Percentiles rank a stretch among this genome's conserved stretches.
Evolutionary conservation across 352 stramenopile genomes (phyloP).

Genomic region (Phytophthora fragariaefolia): DNA sequence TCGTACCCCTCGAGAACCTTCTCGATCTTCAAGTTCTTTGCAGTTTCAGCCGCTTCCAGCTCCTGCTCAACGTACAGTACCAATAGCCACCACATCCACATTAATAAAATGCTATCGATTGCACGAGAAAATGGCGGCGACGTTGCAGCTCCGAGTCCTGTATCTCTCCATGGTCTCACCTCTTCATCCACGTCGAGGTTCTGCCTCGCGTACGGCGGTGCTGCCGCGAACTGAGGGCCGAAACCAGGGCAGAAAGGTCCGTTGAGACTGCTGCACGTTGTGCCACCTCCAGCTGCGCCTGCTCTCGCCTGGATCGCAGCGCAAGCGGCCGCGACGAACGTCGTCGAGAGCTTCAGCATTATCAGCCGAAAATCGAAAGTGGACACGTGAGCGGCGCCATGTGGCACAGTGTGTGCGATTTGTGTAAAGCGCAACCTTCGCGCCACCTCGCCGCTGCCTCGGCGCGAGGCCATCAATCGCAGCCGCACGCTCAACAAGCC

Average conservation of each 20-base stretch:
- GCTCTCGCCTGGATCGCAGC: constrained; percentile 3
- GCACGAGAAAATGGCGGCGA: not conserved
- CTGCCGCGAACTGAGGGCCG: constrained; percentile 31
- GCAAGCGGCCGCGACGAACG: constrained; percentile 11
- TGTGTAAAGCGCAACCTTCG: constrained; percentile 14
- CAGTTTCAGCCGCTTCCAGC: constrained; percentile 28
- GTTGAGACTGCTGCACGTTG: constrained; percentile 70
- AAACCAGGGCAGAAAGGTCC: constrained; percentile 61
- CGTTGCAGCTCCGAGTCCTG: not conserved
- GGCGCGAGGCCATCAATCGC: constrained; percentile 36
- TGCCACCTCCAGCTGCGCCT: not conserved
- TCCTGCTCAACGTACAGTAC: constrained; percentile 33
- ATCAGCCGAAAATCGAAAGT: constrained; percentile 18
- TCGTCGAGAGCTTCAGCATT: constrained; percentile 17
- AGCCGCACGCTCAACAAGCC: constrained; percentile 22
- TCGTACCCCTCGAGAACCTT: constrained; percentile 75
- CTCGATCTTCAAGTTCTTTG: constrained; percentile 62
- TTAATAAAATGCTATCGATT: not conserved
- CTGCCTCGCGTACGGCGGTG: constrained; percentile 45
- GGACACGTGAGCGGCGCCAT: not conserved
- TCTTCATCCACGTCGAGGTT: constrained; percentile 56
- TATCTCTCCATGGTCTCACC: constrained; percentile 31
- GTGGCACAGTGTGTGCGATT: constrained; percentile 14
- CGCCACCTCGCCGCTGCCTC: constrained; percentile 12
- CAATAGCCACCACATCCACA: not conserved